Conservation (phyloP, 371 early-diverging fungal species). For the Mucor ambiguus region DNA sequence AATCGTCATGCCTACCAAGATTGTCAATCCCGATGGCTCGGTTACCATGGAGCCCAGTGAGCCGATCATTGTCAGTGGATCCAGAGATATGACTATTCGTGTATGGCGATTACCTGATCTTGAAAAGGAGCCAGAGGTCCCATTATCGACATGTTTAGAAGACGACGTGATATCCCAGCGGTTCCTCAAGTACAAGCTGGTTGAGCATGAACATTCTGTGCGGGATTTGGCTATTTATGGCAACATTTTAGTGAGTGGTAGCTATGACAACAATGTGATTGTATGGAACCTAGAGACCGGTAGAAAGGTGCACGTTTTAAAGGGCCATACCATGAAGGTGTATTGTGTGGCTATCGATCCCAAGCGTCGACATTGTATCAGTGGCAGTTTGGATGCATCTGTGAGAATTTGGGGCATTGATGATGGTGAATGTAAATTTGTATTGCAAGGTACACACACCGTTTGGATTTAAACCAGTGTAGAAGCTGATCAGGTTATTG, state of each 20-base stretch:
- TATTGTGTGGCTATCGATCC: constrained; percentile 90
- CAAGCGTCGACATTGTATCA: constrained; percentile 84
- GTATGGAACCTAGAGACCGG: constrained; percentile 92
- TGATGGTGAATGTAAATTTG: constrained; percentile 78
- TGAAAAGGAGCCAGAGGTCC: constrained; percentile 51
- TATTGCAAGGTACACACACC: constrained; percentile 32
- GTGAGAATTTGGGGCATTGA: constrained; percentile 96
- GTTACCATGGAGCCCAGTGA: constrained; percentile 58
- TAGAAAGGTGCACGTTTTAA: constrained; percentile 54
- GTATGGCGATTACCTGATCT: constrained; percentile 95
- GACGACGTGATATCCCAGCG: constrained; percentile 18
- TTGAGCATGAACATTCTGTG: constrained; percentile 92
- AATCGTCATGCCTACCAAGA: constrained; percentile 74
- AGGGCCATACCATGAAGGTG: constrained; percentile 90
- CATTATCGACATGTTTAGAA: constrained; percentile 14
- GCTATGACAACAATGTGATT: constrained; percentile 93
- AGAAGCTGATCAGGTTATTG: not conserved
- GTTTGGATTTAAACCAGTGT: not conserved
- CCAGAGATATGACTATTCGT: constrained; percentile 92
- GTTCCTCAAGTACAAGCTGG: constrained; percentile 58
- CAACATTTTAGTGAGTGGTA: constrained; percentile 89
- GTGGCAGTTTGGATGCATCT: constrained; percentile 96
- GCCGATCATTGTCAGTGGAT: constrained; percentile 94
- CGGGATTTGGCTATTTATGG: constrained; percentile 93
- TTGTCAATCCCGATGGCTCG: constrained; percentile 50